Percentiles rank a stretch among this genome's conserved stretches.
phyloP scores from a whole-genome alignment of 805 yeast genomes.

The Saccharomycopsis sp. region DNA sequence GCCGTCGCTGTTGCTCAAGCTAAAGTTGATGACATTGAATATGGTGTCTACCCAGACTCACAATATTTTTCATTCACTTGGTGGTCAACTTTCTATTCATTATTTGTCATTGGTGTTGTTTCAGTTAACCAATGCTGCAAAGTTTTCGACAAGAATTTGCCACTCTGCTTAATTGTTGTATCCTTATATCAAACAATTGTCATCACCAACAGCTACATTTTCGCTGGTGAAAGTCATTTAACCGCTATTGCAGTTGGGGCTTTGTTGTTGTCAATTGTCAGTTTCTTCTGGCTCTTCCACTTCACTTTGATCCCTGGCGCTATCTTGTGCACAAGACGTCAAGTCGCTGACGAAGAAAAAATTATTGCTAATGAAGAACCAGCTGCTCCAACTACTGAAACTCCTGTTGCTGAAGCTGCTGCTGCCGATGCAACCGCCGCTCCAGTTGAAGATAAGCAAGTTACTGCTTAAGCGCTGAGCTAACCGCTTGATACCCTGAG shows the following conservation, averaged over 20 bases:
- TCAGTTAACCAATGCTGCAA: neutral
- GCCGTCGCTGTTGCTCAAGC: too few relatives aligned
- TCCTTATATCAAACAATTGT: neutral
- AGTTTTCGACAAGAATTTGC: too few relatives aligned
- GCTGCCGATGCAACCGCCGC: too few relatives aligned
- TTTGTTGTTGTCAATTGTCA: neutral
- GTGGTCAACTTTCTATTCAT: slow-evolving; percentile 9
- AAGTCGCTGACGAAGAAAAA: neutral
- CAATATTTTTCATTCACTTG: slow-evolving; percentile 2
- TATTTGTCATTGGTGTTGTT: slow-evolving; percentile 1
- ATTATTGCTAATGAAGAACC: neutral
- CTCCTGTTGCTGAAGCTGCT: too few relatives aligned
- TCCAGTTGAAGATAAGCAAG: too few relatives aligned
- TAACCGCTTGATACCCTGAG: too few relatives aligned
- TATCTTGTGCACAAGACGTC: neutral
- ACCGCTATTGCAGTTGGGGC: slow-evolving; percentile 6
- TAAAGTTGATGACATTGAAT: too few relatives aligned
- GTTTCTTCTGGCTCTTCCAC: slow-evolving; percentile 11
- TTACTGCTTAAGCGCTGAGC: too few relatives aligned
- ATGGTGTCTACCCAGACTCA: too few relatives aligned
- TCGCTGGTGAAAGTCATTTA: neutral
- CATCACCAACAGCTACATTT: neutral
- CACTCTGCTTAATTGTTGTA: neutral
- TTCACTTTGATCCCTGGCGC: neutral
- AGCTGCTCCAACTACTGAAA: too few relatives aligned